Percentiles rank a stretch among this genome's conserved stretches.
phyloP scores from a whole-genome alignment of 1,139 yeast genomes.

The Sugiyamaella sp. region DNA sequence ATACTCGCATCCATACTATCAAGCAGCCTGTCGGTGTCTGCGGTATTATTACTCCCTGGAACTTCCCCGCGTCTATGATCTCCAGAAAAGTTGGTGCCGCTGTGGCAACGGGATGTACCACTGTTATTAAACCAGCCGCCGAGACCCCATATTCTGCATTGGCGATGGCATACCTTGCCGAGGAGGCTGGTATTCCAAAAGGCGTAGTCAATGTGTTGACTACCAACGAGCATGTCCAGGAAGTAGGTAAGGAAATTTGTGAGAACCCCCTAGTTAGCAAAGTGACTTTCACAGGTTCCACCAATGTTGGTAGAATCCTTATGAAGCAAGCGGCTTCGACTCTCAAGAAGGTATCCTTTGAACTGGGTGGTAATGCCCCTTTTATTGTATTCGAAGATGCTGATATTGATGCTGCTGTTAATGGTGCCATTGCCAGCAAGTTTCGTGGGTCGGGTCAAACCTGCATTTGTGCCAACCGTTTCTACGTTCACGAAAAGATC shows the following conservation, averaged over 20 bases:
- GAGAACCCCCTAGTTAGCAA: slow-evolving; percentile 69
- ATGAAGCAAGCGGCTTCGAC: slow-evolving; percentile 78
- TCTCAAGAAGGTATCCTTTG: slow-evolving; percentile 81
- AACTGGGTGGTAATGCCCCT: slow-evolving; percentile 95
- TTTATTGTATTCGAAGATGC: slow-evolving; percentile 86
- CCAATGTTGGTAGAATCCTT: slow-evolving; percentile 76
- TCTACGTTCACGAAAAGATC: slow-evolving; percentile 65
- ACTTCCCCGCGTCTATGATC: slow-evolving; percentile 94
- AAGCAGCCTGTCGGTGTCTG: slow-evolving; percentile 90
- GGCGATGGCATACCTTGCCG: slow-evolving; percentile 72
- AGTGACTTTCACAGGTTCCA: slow-evolving; percentile 90
- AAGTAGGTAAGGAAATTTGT: slow-evolving; percentile 70
- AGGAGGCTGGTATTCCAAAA: slow-evolving; percentile 83
- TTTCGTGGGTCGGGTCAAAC: slow-evolving; percentile 81
- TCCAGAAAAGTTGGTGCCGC: slow-evolving; percentile 92
- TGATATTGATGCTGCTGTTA: slow-evolving; percentile 74
- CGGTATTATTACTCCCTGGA: slow-evolving; percentile 94
- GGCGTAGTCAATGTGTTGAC: slow-evolving; percentile 80
- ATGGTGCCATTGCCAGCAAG: slow-evolving; percentile 67
- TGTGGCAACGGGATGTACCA: slow-evolving; percentile 89
- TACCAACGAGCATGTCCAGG: slow-evolving; percentile 51
- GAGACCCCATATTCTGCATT: slow-evolving; percentile 89
- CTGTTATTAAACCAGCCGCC: slow-evolving; percentile 85
- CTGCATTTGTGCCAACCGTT: slow-evolving; percentile 79
- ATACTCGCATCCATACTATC: slow-evolving; percentile 62